Conservation (phyloP, 306 rosid species). For the Pueraria montana region DNA sequence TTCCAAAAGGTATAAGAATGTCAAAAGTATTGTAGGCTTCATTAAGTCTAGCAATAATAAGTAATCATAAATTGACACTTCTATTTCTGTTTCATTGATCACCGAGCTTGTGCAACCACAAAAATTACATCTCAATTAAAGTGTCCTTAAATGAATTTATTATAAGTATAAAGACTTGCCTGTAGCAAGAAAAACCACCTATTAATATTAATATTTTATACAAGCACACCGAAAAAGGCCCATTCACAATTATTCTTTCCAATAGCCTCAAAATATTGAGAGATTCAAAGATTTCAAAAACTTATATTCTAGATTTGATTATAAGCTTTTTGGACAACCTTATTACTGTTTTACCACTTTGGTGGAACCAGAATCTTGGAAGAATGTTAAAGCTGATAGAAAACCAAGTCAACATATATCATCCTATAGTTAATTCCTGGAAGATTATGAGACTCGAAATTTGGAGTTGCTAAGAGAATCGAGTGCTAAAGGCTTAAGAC, state of each 20-base stretch:
- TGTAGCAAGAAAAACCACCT: too few relatives aligned
- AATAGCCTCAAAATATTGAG: slow-evolving; percentile 6
- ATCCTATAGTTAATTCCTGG: slow-evolving; percentile 26
- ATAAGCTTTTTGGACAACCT: slow-evolving; percentile 1
- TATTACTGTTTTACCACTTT: slow-evolving; percentile 19
- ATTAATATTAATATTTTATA: too few relatives aligned
- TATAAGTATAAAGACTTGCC: too few relatives aligned
- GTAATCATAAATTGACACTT: neutral
- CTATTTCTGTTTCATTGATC: slow-evolving; percentile 26
- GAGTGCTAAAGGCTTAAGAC: slow-evolving; percentile 25
- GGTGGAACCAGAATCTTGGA: slow-evolving; percentile 1
- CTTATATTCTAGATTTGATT: slow-evolving; percentile 15
- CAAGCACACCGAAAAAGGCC: too few relatives aligned
- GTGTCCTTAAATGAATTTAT: neutral
- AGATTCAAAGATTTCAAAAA: slow-evolving; percentile 9
- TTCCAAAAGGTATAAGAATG: slow-evolving; percentile 35
- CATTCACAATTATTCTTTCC: slow-evolving; percentile 10
- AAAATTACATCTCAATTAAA: slow-evolving; percentile 17
- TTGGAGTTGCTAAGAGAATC: slow-evolving; percentile 14
- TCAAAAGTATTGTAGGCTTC: slow-evolving; percentile 29
- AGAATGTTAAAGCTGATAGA: slow-evolving; percentile 29
- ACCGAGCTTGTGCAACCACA: neutral
- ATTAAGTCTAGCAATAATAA: slow-evolving; percentile 16
- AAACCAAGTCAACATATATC: slow-evolving; percentile 32
- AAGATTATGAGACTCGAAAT: slow-evolving; percentile 4